phyloP scores from a whole-genome alignment of 2,329 filamentous ascomycete species.

The Botrytis porri region DNA sequence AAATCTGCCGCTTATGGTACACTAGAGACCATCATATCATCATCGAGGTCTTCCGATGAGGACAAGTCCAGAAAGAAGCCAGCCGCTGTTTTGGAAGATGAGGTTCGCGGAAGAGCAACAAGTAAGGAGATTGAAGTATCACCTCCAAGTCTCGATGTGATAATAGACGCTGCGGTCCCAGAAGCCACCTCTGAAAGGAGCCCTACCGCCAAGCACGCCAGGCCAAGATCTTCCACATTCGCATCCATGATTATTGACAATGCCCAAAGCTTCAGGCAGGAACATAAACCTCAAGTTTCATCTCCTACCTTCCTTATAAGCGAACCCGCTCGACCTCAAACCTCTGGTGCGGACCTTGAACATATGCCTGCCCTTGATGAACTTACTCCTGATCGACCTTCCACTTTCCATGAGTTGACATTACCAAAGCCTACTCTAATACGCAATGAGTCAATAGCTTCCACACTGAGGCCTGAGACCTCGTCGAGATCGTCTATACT shows the following conservation, averaged over 20 bases:
- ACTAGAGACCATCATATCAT: constrained; percentile 65
- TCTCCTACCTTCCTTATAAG: constrained; percentile 49
- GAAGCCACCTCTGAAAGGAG: constrained; percentile 23
- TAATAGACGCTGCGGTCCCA: constrained; percentile 21
- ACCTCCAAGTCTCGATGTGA: constrained; percentile 14
- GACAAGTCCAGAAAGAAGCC: constrained; percentile 56
- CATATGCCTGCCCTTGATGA: constrained; percentile 25
- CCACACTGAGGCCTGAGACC: constrained; percentile 27
- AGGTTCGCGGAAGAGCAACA: constrained; percentile 50
- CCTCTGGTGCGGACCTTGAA: constrained; percentile 43
- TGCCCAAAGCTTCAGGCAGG: constrained; percentile 38
- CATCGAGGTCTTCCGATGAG: constrained; percentile 61
- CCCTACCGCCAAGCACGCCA: constrained; percentile 28
- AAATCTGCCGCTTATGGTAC: constrained; percentile 53
- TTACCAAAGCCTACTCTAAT: constrained; percentile 30
- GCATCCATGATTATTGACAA: constrained; percentile 45
- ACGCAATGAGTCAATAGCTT: constrained; percentile 33
- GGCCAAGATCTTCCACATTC: constrained; percentile 45
- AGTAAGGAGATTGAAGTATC: constrained; percentile 36
- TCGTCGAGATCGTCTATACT: constrained; percentile 30
- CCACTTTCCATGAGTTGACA: constrained; percentile 27
- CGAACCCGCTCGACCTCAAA: constrained; percentile 56
- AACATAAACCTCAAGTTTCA: constrained; percentile 38
- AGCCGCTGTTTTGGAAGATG: constrained; percentile 54
- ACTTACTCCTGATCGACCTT: constrained; percentile 20